Conservation (phyloP, 768 basidiomycete genomes). For the Paxillus rubicundulus region DNA sequence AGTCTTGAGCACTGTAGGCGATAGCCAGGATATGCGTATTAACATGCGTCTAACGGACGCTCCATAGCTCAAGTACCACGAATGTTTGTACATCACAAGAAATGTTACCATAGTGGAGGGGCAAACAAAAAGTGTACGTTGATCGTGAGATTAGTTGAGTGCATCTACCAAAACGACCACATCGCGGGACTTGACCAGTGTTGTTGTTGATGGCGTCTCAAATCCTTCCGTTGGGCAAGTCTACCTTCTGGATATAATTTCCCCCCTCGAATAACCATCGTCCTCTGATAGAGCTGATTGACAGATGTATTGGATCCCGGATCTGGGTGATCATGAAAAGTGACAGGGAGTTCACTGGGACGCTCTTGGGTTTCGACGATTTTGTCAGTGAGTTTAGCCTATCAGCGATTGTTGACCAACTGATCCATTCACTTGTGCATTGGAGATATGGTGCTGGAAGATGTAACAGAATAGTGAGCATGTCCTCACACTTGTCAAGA, state of each 20-base stretch:
- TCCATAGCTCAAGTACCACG: conserved; percentile 16
- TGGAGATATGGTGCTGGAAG: conserved; percentile 90
- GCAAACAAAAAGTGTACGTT: neutral
- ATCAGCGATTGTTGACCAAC: neutral
- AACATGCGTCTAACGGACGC: conserved; percentile 36
- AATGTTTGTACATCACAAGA: conserved; percentile 18
- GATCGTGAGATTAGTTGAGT: neutral
- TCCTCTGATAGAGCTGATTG: conserved; percentile 74
- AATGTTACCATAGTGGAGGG: conserved; percentile 19
- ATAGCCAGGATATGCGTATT: conserved; percentile 16
- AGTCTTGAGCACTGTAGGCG: conserved; percentile 21
- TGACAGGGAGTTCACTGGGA: conserved; percentile 96
- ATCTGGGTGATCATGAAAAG: conserved; percentile 99
- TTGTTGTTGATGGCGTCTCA: conserved; percentile 76
- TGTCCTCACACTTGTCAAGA: neutral
- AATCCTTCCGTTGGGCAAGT: conserved; percentile 84
- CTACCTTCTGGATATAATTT: neutral
- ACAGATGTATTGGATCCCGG: conserved; percentile 93
- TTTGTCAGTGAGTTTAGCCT: conserved; percentile 86
- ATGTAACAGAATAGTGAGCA: conserved; percentile 93
- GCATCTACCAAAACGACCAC: conserved; percentile 3
- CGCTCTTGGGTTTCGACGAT: conserved; percentile 93
- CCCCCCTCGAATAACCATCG: neutral
- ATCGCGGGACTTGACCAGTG: neutral
- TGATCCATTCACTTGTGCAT: neutral